Base-by-base conservation (phyloP, 176 grass and related monocot genomes). In the Secale cereale region DNA sequence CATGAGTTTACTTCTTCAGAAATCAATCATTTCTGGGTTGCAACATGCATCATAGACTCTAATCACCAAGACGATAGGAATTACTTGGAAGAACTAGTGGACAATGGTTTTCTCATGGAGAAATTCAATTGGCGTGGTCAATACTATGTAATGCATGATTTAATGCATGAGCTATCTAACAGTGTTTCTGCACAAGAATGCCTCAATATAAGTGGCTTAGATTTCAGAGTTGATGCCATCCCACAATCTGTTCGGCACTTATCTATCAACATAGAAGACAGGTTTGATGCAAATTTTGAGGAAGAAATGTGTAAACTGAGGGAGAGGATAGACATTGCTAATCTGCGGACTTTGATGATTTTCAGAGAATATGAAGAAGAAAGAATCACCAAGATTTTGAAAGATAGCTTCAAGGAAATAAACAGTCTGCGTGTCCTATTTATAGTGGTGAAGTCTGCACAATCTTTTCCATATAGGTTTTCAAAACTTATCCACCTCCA, bases 101-200 rank as follows among this genome's bases (percentile, higher is more conserved):
- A 63, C 25, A 63, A 6, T 63, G 60, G 60, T 63, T 63, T 63
- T 63, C 60, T 63, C 60, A 63, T 63, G n/a, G n/a, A n/a, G 59
- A 0, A 4, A 10, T 10, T 0, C 1, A 0, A 13, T 12, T 0
- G n/a, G 6, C 3, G 4, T 61, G 59, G 0, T 62, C 8, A 0
- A 13, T 1, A 26, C n/a, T 63, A 63, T 63, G 25, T 63, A 28
- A 27, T 63, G 60, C 59, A 61, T 26, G 59, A 61, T 26, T 26
- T 61, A 26, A 61, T 61, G 59, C 60, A 63, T 63, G 25, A 27
- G 19, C 60, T 63, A 63, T 63, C 19, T 28, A n/a, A 14, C 11
- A 28, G 25, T 63, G 60, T 63, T 63, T 63, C 60, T 63, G 2
- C 25, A 28, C 23, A 63, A 28, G 60, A 63, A 28, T 63, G 23